Evolutionary conservation across 108 stramenopile genomes (phyloP), one percentile per base, ranked within the genome.

Genomic region (Epipyxis sp.): DNA sequence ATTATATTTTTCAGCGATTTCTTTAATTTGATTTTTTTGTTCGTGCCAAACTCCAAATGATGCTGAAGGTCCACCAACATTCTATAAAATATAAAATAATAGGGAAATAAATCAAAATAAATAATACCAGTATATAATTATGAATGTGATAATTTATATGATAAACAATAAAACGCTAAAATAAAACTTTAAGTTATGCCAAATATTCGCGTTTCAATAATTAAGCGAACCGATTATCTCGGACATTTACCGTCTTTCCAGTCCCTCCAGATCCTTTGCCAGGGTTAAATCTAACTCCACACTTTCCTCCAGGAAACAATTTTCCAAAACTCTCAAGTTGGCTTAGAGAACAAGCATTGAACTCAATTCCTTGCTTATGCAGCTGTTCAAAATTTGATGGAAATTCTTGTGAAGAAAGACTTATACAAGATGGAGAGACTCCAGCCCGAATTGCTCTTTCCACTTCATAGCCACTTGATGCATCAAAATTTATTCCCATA

Each of bases 261-360:
- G 96, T 97, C 3, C 97, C 97, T 54, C 97, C 97, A 10, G 93
- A 94, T 32, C 97, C 97, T 6, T 95, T 89, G 44, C 97, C 97
- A 2, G 97, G 97, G 82, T 98, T 98, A 76, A 98, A 89, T 25
- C 97, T 94, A 44, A 98, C 86, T 32, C 97, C 97, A 35, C 94
- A 87, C 58, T 91, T 91, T 0, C 79, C 87, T 44, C 92, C 92
- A 10, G 87, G 85, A 59, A 91, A 95, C 35, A 88, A 90, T 79
- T 91, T 41, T 34, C 94, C 95, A 68, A 96, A 87, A 13, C 89
- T 84, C 82, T 94, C 90, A 44, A 98, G 81, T 81, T 98, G 97
- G 32, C 87, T 89, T 46, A 96, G 82, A 45, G 95, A 95, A 87
- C 95, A 87, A 25, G 85, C 85, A 72, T 87, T 87, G 44, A 87